These are phyloP conservation scores for Kurtzmaniella quercitrusa DNA, from an alignment of 1,139 yeast species.

Conservation along the genomic window DNA sequence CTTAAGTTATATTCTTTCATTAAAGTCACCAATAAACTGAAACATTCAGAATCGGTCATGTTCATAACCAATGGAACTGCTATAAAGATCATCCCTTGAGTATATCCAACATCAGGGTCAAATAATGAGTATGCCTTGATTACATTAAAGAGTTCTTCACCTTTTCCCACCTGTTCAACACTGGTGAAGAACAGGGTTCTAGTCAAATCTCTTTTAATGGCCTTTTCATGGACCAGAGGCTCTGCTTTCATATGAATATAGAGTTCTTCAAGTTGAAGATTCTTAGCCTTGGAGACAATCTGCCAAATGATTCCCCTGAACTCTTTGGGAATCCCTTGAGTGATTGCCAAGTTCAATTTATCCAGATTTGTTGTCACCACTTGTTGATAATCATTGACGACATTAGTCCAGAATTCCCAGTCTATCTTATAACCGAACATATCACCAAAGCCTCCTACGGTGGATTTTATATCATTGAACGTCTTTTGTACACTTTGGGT, in stretches of 20 bases:
- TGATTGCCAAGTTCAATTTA: constrained; percentile 55
- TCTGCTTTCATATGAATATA: constrained; percentile 48
- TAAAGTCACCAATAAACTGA: constrained; percentile 71
- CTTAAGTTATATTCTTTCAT: constrained; percentile 84
- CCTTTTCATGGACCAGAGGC: constrained; percentile 65
- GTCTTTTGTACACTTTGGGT: constrained; percentile 58
- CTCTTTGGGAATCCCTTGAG: constrained; percentile 78
- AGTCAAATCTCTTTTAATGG: constrained; percentile 75
- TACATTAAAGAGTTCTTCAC: constrained; percentile 63
- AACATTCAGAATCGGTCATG: constrained; percentile 80
- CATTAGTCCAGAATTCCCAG: constrained; percentile 88
- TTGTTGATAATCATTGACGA: constrained; percentile 66
- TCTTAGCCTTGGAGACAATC: constrained; percentile 76
- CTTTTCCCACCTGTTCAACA: constrained; percentile 46
- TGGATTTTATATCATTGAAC: constrained; percentile 50
- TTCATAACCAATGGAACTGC: constrained; percentile 81
- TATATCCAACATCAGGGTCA: constrained; percentile 93
- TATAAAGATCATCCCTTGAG: constrained; percentile 96
- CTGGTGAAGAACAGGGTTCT: constrained; percentile 79
- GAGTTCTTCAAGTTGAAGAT: constrained; percentile 67
- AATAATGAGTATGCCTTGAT: constrained; percentile 80
- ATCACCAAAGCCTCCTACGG: constrained; percentile 40
- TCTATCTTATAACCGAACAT: constrained; percentile 43
- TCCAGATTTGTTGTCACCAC: constrained; percentile 64
- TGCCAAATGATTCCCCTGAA: constrained; percentile 93